Evolutionary conservation across 352 stramenopile genomes (phyloP).

Genomic region (Phytophthora lateralis): DNA sequence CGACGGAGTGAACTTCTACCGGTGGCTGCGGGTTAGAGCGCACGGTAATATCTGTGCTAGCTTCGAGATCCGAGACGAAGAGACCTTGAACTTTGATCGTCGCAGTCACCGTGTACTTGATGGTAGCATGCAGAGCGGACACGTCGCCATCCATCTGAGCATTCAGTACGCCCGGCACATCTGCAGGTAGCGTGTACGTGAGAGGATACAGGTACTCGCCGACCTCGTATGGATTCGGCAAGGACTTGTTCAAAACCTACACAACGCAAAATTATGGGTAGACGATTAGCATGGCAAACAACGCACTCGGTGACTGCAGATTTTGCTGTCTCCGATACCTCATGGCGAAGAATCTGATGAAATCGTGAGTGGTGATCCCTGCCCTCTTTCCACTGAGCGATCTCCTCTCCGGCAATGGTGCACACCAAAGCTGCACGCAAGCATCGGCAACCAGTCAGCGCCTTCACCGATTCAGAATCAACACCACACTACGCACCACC

Average conservation of each 20-base stretch:
- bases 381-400: conserved; percentile 66
- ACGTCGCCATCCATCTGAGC: conserved; percentile 59
- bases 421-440: conserved; percentile 51
- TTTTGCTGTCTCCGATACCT: conserved; percentile 29
- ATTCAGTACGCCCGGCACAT: conserved; percentile 64
- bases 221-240: conserved; percentile 59
- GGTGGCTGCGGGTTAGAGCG: conserved; percentile 28
- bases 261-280: conserved; percentile 15
- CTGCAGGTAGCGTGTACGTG: conserved; percentile 56
- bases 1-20: conserved; percentile 39
- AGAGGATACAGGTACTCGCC: conserved; percentile 79
- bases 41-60: conserved; percentile 55
- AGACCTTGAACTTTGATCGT: conserved; percentile 69
- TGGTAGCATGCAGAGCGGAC: conserved; percentile 63
- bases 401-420: conserved; percentile 65
- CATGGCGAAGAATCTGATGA: conserved; percentile 67
- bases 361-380: conserved; percentile 70
- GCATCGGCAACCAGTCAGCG: conserved; percentile 1
- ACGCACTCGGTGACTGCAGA: not conserved
- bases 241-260: conserved; percentile 50
- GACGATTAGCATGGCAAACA: conserved; percentile 1
- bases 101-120: conserved; percentile 79
- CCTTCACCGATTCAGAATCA: not conserved
- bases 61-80: conserved; percentile 76
- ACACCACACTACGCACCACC: conserved; percentile 46